A percentile compares a stretch with the other conserved stretches of the same genome.
phyloP scores from a whole-genome alignment of 768 basidiomycete genomes.

The Pisolithus albus region DNA sequence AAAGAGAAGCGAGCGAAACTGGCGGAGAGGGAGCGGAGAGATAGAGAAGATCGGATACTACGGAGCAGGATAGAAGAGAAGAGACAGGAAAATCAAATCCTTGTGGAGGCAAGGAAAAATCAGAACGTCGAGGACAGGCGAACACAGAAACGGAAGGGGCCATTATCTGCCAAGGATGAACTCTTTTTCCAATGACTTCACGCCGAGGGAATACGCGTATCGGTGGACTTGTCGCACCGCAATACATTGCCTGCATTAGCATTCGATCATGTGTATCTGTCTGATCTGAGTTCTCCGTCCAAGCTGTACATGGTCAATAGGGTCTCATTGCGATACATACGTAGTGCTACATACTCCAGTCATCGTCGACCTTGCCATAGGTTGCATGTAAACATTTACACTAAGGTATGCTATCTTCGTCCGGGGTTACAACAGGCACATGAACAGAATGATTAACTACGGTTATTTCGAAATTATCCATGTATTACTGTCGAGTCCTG shows the following conservation, averaged over 20 bases:
- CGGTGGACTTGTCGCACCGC: too few species aligned
- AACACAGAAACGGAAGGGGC: slow-evolving; percentile 13
- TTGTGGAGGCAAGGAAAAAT: slow-evolving; percentile 15
- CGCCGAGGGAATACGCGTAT: background rate
- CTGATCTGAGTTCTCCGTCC: too few species aligned
- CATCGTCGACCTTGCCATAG: background rate
- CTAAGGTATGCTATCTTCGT: background rate
- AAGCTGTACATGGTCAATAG: too few species aligned
- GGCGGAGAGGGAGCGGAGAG: slow-evolving; percentile 44
- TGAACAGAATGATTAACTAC: background rate
- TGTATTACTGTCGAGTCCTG: background rate
- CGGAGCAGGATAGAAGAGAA: slow-evolving; percentile 38
- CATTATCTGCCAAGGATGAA: slow-evolving; percentile 27
- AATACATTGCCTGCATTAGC: background rate
- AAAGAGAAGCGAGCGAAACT: slow-evolving; percentile 44
- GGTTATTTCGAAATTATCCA: background rate
- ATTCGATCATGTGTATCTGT: background rate
- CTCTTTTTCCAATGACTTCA: slow-evolving; percentile 36
- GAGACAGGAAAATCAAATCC: slow-evolving; percentile 30
- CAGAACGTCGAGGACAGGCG: slow-evolving; percentile 4
- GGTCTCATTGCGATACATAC: too few species aligned
- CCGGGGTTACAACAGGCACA: background rate
- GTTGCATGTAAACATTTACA: background rate
- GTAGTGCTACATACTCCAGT: too few species aligned
- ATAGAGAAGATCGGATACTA: slow-evolving; percentile 33